Evolutionary conservation across 306 rosid species (phyloP).

Genomic region (Clitoria ternatea): DNA sequence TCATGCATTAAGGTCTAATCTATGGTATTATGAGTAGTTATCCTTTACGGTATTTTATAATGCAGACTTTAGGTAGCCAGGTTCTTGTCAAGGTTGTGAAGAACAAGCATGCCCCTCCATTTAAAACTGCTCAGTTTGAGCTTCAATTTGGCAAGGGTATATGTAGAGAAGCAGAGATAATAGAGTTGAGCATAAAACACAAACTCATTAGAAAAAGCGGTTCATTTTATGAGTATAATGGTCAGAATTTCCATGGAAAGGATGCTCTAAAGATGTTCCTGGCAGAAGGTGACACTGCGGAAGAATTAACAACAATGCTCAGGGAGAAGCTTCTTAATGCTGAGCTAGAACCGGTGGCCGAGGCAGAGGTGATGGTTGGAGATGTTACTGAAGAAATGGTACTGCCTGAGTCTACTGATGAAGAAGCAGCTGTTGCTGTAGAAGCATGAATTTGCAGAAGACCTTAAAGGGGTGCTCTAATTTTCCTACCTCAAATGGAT

Average conservation of each 20-base stretch:
- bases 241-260: conserved; percentile 58
- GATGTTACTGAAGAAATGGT: conserved; percentile 33
- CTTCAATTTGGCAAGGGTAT: conserved; percentile 92
- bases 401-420: conserved; percentile 56
- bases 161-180: conserved; percentile 53
- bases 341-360: conserved; percentile 28
- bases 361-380: conserved; percentile 25
- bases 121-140: conserved; percentile 77
- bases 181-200: conserved; percentile 68
- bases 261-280: conserved; percentile 70
- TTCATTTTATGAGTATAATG: conserved; percentile 45
- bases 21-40: neutral
- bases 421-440: conserved; percentile 45
- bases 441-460: conserved; percentile 37
- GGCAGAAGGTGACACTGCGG: conserved; percentile 10
- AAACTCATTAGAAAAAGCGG: conserved; percentile 51
- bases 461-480: neutral
- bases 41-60: conserved; percentile 6
- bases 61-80: conserved; percentile 77
- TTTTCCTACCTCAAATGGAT: neutral
- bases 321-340: conserved; percentile 56
- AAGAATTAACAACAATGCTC: conserved; percentile 55
- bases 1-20: neutral
- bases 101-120: conserved; percentile 98
- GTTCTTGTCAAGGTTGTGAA: conserved; percentile 84